Evolutionary conservation across 2,329 filamentous ascomycete genomes (phyloP), one percentile per base, ranked within the genome.

Genomic region (Teratosphaeria destructans): DNA sequence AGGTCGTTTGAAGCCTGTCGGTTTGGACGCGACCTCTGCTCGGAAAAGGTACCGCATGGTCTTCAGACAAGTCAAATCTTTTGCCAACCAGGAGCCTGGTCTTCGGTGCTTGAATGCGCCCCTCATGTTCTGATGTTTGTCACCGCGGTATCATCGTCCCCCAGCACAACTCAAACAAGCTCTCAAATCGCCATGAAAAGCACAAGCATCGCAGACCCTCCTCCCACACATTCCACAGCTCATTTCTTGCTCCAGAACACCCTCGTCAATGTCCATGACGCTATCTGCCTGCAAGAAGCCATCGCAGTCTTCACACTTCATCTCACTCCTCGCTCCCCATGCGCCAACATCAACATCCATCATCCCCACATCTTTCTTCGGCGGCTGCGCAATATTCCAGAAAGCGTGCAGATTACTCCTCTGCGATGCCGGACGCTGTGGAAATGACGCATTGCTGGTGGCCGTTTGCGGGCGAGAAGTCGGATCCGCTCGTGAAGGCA

Each of bases 391-490:
- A 61, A 79, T 70, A 11, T 71, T 72, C 78, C 78, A 80, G 66
- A 80, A 79, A 2, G 73, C 70, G 60, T 80, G 78, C 1, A 80
- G 67, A 2, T 77, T 79, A 11, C 74, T 78, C 59, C 73, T 74
- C 60, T 79, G 77, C 37, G 63, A 56, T 12, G 55, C 52, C 27
- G 10, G 47, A 52, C 23, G 68, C 64, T 34, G 63, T 35, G 37
- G 63, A 37, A 59, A 62, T 56, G 43, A 63, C n/a, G 43, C 34
- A 27, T 35, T 54, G 16, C 23, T 35, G 10, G 56, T 32, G 6
- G 23, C 16, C 54, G 52, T 37, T 5, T 54, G 43, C 19, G 43
- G 43, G 11, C 70, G 65, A 1, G 70, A 70, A 1, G 61, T 62
- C 3, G 34, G 53, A 26, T 32, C 53, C 14, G 53, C 19, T 37